Base-by-base conservation (phyloP, 2,329 filamentous ascomycete species). In the Epichloe brachyelytri region DNA sequence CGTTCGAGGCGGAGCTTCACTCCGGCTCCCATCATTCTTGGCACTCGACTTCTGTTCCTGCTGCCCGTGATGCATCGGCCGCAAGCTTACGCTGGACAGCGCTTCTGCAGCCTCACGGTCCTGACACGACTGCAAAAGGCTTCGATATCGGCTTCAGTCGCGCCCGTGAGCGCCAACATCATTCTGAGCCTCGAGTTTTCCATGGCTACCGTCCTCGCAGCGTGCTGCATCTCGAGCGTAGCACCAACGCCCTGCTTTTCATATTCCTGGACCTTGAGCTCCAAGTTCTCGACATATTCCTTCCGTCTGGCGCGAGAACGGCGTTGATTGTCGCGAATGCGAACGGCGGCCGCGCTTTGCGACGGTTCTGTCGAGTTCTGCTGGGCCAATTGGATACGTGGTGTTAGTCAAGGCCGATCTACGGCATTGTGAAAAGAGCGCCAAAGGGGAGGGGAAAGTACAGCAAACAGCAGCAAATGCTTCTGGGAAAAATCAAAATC, bases 311-410 rank as follows among this genome's bases (percentile, higher is more conserved):
- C 74, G 37, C 77, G 70, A 15, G 71, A 76, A 37, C 72, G 72
- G 45, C 75, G 73, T 63, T 79, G 76, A 60, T 76, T 78, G 55
- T 77, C 70, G 55, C 74, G 70, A 56, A 71, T 71, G 51, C 69
- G 69, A 50, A 67, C 53, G 49, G 64, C 65, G 45, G 65, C 63
- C 47, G 65, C 61, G 51, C 63, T 65, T 34, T 58, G 52, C 11
- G 62, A 60, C 39, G 52, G 50, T n/a, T 53, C 51, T 33, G 43
- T 52, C 50, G 55, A 38, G 46, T 14, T 46, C 46, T 54, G 52
- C 20, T 51, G 48, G 14, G 5, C 39, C 39, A 43, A 44, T 41
- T 37, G 17, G 20, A 14, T 19, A 12, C 20, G 44, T 20, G 14
- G 44, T 43, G 43, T 51, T 36, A 51, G 49, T 43, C 49, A 12